These are phyloP conservation scores for Striga asiatica DNA, from an alignment of 257 asterid species.

Conservation along the genomic window DNA sequence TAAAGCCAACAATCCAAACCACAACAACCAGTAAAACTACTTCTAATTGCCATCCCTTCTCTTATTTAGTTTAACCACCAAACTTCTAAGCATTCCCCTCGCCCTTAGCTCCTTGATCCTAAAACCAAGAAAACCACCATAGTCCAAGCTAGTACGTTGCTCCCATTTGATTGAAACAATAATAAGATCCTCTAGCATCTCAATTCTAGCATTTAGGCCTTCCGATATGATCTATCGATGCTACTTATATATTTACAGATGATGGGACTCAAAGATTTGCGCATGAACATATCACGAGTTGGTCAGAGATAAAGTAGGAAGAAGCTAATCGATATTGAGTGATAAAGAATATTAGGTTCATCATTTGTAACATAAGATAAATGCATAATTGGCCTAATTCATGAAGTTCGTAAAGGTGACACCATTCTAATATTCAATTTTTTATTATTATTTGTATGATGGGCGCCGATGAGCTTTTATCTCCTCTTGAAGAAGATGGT, in stretches of 20 bases:
- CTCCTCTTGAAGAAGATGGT: too few species aligned
- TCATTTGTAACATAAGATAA: neutral
- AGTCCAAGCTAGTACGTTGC: too few species aligned
- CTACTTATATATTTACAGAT: neutral
- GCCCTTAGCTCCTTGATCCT: too few species aligned
- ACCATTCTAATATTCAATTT: too few species aligned
- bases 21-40: neutral
- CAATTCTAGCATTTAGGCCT: neutral
- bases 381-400: neutral
- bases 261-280: neutral
- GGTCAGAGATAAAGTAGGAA: neutral
- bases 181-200: neutral
- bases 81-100: too few species aligned
- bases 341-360: neutral
- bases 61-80: neutral
- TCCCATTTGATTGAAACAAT: too few species aligned
- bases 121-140: too few species aligned
- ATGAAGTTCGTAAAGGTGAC: neutral
- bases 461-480: too few species aligned
- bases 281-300: neutral
- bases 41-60: neutral
- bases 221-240: neutral
- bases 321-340: neutral
- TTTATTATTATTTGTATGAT: too few species aligned
- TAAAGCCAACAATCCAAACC: neutral